These are phyloP conservation scores for Auricularia cornea DNA, from an alignment of 768 basidiomycete species.

Conservation along the genomic window DNA sequence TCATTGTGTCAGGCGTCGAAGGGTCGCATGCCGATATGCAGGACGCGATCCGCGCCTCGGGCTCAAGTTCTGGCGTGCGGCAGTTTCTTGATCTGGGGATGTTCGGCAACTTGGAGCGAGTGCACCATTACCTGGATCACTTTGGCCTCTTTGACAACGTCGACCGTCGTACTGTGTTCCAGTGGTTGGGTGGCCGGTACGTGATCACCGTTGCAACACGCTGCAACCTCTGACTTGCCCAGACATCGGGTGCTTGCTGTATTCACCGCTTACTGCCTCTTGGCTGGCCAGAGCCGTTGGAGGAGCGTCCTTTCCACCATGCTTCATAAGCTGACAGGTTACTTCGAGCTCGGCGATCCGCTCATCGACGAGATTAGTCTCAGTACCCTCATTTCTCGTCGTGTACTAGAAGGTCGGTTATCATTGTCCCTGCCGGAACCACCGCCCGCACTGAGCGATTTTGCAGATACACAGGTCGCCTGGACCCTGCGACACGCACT, in stretches of 20 bases:
- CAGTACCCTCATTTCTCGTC: neutral
- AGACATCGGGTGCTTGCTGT: neutral
- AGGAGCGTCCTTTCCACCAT: neutral
- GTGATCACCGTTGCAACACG: neutral
- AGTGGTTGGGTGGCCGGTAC: neutral
- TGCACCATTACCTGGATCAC: neutral
- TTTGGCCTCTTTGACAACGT: neutral
- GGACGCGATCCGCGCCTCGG: neutral
- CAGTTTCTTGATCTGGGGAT: neutral
- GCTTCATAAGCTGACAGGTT: neutral
- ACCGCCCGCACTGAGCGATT: no score
- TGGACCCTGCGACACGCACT: no score
- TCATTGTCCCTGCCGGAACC: no score
- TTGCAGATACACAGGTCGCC: no score
- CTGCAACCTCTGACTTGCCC: neutral
- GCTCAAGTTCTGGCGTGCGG: neutral
- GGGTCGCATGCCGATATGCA: neutral
- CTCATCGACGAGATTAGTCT: neutral
- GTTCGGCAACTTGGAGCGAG: neutral
- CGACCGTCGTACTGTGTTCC: neutral
- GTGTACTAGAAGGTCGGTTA: neutral
- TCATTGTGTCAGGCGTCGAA: neutral
- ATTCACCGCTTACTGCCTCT: neutral
- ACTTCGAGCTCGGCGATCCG: neutral
- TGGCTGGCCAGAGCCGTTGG: neutral